Evolutionary conservation across 345 rosid species (phyloP).

Genomic region (Populus simonii): DNA sequence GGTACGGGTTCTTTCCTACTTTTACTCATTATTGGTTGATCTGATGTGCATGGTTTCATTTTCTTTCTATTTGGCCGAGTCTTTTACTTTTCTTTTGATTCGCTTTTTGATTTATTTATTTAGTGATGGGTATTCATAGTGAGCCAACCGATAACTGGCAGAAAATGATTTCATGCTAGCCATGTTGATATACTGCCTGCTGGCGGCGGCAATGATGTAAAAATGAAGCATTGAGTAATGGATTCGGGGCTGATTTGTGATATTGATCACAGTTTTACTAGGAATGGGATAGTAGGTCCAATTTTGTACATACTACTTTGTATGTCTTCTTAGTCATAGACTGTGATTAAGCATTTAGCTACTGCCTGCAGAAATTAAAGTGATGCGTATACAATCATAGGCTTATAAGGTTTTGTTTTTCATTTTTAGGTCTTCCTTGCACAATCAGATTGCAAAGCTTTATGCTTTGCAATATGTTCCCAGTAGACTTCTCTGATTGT

Average conservation of each 20-base stretch:
- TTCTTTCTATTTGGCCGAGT: not conserved
- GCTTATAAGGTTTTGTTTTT: not conserved
- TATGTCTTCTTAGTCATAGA: not conserved
- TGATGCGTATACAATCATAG: not conserved
- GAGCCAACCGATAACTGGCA: not conserved
- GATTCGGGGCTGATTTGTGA: not conserved
- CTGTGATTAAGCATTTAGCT: not conserved
- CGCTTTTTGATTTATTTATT: not conserved
- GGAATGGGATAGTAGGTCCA: not conserved
- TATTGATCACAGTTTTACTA: not conserved
- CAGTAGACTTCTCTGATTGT: not conserved
- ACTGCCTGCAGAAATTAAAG: not conserved
- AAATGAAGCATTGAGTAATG: not conserved
- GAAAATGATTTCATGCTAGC: not conserved
- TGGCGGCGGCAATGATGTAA: not conserved
- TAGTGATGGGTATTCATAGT: not conserved
- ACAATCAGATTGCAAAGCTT: not conserved
- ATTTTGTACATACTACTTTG: no score
- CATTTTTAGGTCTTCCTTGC: not conserved
- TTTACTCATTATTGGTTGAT: not conserved
- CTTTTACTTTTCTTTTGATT: not conserved
- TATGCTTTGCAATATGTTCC: no score
- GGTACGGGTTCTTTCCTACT: slow-evolving; percentile 41
- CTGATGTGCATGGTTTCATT: not conserved
- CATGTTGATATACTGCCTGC: not conserved